These are phyloP conservation scores for Nicotiana benthamiana DNA, from an alignment of 257 asterid species.

Conservation along the genomic window DNA sequence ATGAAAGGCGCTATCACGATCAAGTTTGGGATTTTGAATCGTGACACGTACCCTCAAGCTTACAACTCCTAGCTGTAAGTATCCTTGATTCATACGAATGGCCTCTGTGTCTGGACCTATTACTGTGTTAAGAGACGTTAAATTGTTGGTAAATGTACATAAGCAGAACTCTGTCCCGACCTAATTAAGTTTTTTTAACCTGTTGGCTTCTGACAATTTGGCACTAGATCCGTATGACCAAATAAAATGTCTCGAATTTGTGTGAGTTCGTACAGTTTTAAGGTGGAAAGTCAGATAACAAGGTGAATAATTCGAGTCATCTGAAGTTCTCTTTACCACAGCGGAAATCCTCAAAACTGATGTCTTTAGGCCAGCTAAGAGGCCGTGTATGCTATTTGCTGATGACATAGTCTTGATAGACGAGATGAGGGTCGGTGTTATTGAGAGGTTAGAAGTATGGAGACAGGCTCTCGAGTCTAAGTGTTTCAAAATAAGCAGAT, in stretches of 20 bases:
- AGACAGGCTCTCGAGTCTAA: too few relatives aligned
- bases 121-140: not conserved
- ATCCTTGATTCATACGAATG: too few relatives aligned
- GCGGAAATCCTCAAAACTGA: conserved; percentile 41
- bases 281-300: conserved; percentile 54
- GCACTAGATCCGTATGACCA: not conserved
- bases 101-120: not conserved
- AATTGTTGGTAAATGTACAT: not conserved
- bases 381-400: too few relatives aligned
- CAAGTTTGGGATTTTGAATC: too few relatives aligned
- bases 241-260: not conserved
- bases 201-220: not conserved
- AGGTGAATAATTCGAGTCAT: conserved; percentile 29
- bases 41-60: too few relatives aligned
- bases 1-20: too few relatives aligned
- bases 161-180: not conserved
- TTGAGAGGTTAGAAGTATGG: too few relatives aligned
- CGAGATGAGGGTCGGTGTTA: too few relatives aligned
- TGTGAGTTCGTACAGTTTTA: conserved; percentile 44
- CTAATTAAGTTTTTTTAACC: not conserved
- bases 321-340: conserved; percentile 44
- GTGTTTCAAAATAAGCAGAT: too few relatives aligned
- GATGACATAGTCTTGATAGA: too few relatives aligned
- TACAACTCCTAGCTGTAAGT: too few relatives aligned
- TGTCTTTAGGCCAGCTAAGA: conserved; percentile 60